A percentile compares a stretch with the other conserved stretches of the same genome.
phyloP scores from a whole-genome alignment of 1,139 yeast species.

The Yamadazyma siamensis region DNA sequence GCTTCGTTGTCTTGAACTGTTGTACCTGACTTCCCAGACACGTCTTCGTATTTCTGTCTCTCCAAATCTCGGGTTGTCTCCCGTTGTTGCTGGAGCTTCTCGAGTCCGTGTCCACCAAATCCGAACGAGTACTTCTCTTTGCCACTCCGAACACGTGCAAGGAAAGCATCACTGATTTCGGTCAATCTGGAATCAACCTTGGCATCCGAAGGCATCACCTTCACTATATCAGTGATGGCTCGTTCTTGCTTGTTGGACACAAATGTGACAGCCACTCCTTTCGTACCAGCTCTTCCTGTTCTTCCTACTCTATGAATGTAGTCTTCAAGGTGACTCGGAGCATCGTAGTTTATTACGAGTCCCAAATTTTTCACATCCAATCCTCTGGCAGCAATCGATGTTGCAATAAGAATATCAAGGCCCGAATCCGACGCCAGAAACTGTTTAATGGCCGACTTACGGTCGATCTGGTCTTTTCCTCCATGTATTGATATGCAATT shows the following conservation, averaged over 20 bases:
- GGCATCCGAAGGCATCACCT: constrained; percentile 43
- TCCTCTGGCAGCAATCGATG: constrained; percentile 95
- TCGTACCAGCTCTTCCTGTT: constrained; percentile 88
- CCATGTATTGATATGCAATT: constrained; percentile 79
- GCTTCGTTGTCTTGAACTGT: constrained; percentile 1
- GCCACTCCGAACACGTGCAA: constrained; percentile 64
- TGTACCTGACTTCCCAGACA: constrained; percentile 3
- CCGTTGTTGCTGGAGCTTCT: constrained; percentile 69
- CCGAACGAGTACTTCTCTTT: constrained; percentile 70
- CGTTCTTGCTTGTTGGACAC: constrained; percentile 64
- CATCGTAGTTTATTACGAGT: constrained; percentile 80
- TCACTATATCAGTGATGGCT: constrained; percentile 67
- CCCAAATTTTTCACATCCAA: constrained; percentile 82
- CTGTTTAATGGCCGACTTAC: constrained; percentile 71
- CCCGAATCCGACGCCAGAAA: constrained; percentile 56
- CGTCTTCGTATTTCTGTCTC: constrained; percentile 29
- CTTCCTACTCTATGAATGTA: constrained; percentile 96
- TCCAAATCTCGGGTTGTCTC: constrained; percentile 53
- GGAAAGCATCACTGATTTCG: constrained; percentile 54
- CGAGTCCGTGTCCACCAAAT: constrained; percentile 92
- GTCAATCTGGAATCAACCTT: constrained; percentile 49
- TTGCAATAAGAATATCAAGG: constrained; percentile 70
- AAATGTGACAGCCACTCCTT: constrained; percentile 78
- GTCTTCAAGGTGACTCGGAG: constrained; percentile 92
- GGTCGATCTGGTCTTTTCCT: constrained; percentile 83